phyloP scores from a whole-genome alignment of 1,284 basidiomycete species.

The Heliocybe sulcata region DNA sequence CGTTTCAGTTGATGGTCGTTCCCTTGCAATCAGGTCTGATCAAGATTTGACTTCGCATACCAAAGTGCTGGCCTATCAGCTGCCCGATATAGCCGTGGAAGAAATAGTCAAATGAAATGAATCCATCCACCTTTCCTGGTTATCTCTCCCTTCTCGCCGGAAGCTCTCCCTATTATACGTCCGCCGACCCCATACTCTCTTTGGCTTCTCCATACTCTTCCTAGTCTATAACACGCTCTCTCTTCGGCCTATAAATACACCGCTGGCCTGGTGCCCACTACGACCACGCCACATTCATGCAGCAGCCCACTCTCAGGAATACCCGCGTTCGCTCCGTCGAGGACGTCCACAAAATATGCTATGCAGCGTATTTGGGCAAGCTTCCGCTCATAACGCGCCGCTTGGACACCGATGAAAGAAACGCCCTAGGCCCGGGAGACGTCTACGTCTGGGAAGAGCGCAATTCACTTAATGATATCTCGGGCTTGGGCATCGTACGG shows the following conservation, averaged over 20 bases:
- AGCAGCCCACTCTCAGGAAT: constrained; percentile 36
- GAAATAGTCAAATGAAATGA: constrained; percentile 1
- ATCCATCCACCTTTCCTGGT: neutral
- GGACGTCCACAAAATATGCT: constrained; percentile 37
- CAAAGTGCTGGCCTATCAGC: neutral
- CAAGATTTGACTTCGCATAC: neutral
- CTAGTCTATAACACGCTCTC: neutral
- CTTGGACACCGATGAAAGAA: constrained; percentile 34
- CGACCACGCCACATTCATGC: constrained; percentile 21
- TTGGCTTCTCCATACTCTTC: neutral
- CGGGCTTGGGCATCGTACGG: constrained; percentile 60
- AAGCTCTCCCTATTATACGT: neutral
- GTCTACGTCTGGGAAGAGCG: constrained; percentile 43
- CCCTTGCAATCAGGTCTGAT: neutral
- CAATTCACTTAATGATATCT: constrained; percentile 26
- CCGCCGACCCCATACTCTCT: neutral
- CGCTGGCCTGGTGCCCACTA: neutral
- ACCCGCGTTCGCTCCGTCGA: constrained; percentile 29
- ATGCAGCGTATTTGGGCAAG: constrained; percentile 27
- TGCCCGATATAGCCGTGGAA: neutral
- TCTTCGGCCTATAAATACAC: neutral
- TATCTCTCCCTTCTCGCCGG: neutral
- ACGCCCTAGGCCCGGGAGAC: constrained; percentile 31
- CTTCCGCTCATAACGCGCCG: constrained; percentile 33
- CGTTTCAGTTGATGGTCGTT: neutral